Evolutionary conservation across 202 grass and related monocot species (phyloP), one percentile per base, ranked within the genome.

Genomic region (Schoenoplectus tabernaemontani): DNA sequence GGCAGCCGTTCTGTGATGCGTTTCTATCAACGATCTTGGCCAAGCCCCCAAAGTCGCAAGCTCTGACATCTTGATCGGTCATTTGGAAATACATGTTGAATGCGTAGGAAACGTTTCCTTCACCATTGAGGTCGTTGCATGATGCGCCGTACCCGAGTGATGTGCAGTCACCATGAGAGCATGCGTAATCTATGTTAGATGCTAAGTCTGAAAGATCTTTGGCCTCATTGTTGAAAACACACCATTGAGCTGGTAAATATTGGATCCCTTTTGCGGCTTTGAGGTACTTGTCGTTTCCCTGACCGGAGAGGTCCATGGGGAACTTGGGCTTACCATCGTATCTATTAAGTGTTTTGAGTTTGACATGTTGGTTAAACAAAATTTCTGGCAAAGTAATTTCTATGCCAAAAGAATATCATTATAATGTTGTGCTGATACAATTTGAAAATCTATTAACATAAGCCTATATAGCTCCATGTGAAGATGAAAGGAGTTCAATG

Each of bases 1-100:
- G 70, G 34, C 93, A 97, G 59, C 78, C 84, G 47, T 81, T 87
- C 70, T 86, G 81, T 5, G 93, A 93, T 0, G 79, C 83, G 24
- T 97, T 97, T 19, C 54, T 41, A 2, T 74, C 76, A 17, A 83
- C 81, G 65, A 91, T 85, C 82, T 83, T 93, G n/a, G 89, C 93
- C 76, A 97, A 84, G 38, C 89, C 87, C n/a, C 79, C 64, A 76
- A 97, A 97, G 43, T 88, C 76, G 6, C 93, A 93, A 38, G 93
- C 91, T 60, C 89, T 83, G 1, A 93, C 89, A 80, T 93, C 93
- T 80, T 97, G 89, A n/a, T 97, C 89, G 81, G 87, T 89, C 63
- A 84, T 93, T 76, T 97, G 91, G 66, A 93, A 97, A 64, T 97
- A 97, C 76, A 85, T 90, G 64, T 93, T 97, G 87, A 97, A 97